phyloP scores from a whole-genome alignment of 805 yeast genomes.

The Candida corydali region DNA sequence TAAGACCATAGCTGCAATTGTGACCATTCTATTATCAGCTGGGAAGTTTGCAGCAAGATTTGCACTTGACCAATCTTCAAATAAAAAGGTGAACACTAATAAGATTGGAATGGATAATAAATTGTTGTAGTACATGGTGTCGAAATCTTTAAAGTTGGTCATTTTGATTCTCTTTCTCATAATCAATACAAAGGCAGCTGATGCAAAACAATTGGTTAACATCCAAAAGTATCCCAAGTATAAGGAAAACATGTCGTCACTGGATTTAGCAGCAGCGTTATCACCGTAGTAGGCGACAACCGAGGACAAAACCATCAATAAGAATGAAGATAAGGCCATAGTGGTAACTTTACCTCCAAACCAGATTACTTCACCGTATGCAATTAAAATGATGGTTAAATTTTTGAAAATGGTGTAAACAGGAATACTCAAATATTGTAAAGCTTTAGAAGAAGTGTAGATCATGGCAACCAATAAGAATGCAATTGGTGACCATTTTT shows the following conservation, averaged over 20 bases:
- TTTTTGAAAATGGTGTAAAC: slow-evolving; percentile 98
- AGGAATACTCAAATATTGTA: slow-evolving; percentile 87
- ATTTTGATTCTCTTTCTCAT: slow-evolving; percentile 98
- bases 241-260: slow-evolving; percentile 42
- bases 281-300: slow-evolving; percentile 94
- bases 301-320: slow-evolving; percentile 93
- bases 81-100: slow-evolving; percentile 63
- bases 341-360: slow-evolving; percentile 89
- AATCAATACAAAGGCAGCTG: slow-evolving; percentile 88
- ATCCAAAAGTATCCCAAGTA: slow-evolving; percentile 92
- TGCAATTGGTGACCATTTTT: slow-evolving; percentile 95
- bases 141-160: slow-evolving; percentile 94
- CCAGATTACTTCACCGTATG: slow-evolving; percentile 97
- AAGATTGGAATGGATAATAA: slow-evolving; percentile 88
- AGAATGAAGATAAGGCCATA: slow-evolving; percentile 84
- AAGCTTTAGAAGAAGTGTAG: slow-evolving; percentile 93
- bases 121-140: slow-evolving; percentile 98
- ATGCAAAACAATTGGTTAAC: slow-evolving; percentile 89
- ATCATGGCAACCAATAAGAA: slow-evolving; percentile 87
- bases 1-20: slow-evolving; percentile 78
- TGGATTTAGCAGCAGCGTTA: slow-evolving; percentile 33
- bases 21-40: slow-evolving; percentile 57
- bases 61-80: slow-evolving; percentile 90
- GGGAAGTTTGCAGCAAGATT: slow-evolving; percentile 82
- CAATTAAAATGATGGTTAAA: slow-evolving; percentile 92